Evolutionary conservation across 2,329 filamentous ascomycete genomes (phyloP).

Genomic region (Diaporthe nobilis): DNA sequence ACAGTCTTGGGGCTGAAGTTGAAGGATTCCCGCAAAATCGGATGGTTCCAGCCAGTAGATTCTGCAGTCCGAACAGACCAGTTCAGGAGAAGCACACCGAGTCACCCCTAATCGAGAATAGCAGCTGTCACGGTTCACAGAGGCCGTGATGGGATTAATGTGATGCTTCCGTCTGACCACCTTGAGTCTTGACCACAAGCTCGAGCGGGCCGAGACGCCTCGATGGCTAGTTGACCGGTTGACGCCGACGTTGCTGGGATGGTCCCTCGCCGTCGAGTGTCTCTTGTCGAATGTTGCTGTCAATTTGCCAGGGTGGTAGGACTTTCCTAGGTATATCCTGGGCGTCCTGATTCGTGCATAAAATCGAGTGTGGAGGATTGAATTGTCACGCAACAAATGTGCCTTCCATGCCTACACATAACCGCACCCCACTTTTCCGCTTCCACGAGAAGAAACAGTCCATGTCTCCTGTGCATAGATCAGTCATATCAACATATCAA

Average conservation of each 20-base stretch:
- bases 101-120: not conserved
- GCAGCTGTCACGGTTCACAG: not conserved
- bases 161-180: not conserved
- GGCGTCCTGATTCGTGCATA: not conserved
- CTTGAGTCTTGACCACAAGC: not conserved
- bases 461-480: too few species aligned
- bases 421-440: not conserved
- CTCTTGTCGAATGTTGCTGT: not conserved
- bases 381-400: not conserved
- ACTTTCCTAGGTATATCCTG: not conserved
- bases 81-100: not conserved
- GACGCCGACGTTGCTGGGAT: not conserved
- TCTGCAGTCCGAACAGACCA: not conserved
- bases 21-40: not conserved
- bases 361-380: not conserved
- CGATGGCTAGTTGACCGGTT: conserved; percentile 4
- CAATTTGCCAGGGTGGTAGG: not conserved
- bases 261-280: not conserved
- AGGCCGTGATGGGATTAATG: not conserved
- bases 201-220: conserved; percentile 9
- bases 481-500: not conserved
- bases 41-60: not conserved
- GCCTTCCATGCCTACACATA: not conserved
- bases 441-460: not conserved
- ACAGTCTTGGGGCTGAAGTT: not conserved